A percentile compares a stretch with the other conserved stretches of the same genome.
Evolutionary conservation across 2,329 filamentous ascomycete genomes (phyloP).

Genomic region (Lomentospora prolificans): DNA sequence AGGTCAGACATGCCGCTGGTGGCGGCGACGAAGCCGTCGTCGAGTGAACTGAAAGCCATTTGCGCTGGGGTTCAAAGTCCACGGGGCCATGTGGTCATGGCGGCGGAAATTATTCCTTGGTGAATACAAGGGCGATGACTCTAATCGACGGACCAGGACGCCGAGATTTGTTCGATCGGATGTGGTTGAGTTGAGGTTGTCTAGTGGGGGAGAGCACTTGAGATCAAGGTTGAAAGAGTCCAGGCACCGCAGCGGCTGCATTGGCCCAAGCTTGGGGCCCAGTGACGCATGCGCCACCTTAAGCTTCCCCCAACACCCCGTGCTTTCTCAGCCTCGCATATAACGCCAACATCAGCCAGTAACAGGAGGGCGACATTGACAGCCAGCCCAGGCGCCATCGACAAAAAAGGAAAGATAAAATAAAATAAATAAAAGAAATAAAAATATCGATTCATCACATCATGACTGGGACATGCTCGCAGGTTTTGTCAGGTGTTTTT

Average conservation of each 20-base stretch:
- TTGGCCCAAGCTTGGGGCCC: background rate
- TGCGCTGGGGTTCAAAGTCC: slow-evolving; percentile 9
- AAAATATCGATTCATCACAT: too few species aligned
- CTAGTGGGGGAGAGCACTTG: background rate
- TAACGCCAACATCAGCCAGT: background rate
- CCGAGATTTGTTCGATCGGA: background rate
- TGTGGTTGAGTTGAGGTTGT: background rate
- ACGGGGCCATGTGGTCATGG: slow-evolving; percentile 4
- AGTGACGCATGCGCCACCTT: background rate
- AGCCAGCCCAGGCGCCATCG: too few species aligned
- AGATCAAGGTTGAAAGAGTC: too few species aligned
- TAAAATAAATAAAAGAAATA: too few species aligned
- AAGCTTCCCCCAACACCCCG: background rate
- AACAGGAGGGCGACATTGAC: background rate
- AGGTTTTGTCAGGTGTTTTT: too few species aligned
- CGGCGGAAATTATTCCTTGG: background rate
- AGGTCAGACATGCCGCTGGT: slow-evolving; percentile 37
- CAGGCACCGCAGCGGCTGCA: background rate
- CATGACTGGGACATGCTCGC: too few species aligned
- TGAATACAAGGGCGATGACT: background rate
- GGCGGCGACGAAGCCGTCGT: slow-evolving; percentile 63
- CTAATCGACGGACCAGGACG: background rate
- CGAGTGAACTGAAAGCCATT: slow-evolving; percentile 58
- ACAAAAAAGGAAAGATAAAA: too few species aligned
- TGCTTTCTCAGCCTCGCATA: background rate